Evolutionary conservation across 192 early-diverging fungal genomes (phyloP).

Genomic region (Rhizophagus clarus): DNA sequence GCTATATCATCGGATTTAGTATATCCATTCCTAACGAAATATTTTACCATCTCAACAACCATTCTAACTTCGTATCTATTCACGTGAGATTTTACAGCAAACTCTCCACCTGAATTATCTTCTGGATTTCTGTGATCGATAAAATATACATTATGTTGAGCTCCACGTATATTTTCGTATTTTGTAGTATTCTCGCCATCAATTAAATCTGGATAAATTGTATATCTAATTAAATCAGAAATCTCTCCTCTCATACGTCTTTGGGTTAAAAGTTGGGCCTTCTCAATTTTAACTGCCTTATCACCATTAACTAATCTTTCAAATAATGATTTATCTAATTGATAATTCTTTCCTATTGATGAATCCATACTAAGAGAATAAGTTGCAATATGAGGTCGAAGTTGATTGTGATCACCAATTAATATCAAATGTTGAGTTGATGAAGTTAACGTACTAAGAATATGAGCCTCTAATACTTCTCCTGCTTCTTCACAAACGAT

Average conservation of each 20-base stretch:
- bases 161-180: slow-evolving; percentile 44
- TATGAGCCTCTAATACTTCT: slow-evolving; percentile 60
- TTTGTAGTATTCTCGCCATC: slow-evolving; percentile 39
- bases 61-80: slow-evolving; percentile 56
- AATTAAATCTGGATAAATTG: slow-evolving; percentile 49
- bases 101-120: slow-evolving; percentile 34
- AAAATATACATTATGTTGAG: slow-evolving; percentile 50
- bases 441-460: slow-evolving; percentile 45
- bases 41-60: slow-evolving; percentile 47
- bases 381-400: not conserved
- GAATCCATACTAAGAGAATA: slow-evolving; percentile 40
- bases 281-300: not conserved
- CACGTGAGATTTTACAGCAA: slow-evolving; percentile 47
- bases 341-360: slow-evolving; percentile 38
- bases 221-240: slow-evolving; percentile 47
- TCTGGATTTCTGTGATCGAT: slow-evolving; percentile 52
- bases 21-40: slow-evolving; percentile 57
- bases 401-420: slow-evolving; percentile 52
- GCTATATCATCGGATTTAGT: slow-evolving; percentile 49
- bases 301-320: slow-evolving; percentile 40
- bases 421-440: slow-evolving; percentile 58
- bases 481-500: slow-evolving; percentile 64
- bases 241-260: slow-evolving; percentile 57
- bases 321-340: slow-evolving; percentile 53
- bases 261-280: slow-evolving; percentile 30